These are phyloP conservation scores for Wickerhamiella domercqiae DNA, from an alignment of 805 yeast genomes.

Conservation along the genomic window DNA sequence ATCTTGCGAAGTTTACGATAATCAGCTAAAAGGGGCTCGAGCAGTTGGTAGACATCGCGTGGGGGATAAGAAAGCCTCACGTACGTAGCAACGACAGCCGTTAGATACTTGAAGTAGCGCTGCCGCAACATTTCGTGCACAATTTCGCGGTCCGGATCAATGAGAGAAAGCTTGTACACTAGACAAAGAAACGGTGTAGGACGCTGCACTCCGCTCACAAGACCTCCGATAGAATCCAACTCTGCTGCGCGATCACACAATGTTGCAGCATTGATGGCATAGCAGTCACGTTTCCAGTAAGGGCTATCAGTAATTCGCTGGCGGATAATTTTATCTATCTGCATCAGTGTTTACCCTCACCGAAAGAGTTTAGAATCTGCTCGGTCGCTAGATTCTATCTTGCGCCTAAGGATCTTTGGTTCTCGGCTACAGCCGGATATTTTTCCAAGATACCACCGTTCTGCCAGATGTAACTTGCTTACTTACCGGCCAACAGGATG, in stretches of 20 bases:
- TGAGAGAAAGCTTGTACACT: conserved; percentile 57
- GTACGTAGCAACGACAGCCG: conserved; percentile 56
- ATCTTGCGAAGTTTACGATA: conserved; percentile 50
- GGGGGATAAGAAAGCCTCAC: conserved; percentile 30
- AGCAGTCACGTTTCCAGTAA: conserved; percentile 45
- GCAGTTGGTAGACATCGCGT: conserved; percentile 31
- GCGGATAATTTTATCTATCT: conserved; percentile 40
- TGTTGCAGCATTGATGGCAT: conserved; percentile 34
- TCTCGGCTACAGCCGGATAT: no score
- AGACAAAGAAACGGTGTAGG: conserved; percentile 69
- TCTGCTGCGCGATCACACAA: conserved; percentile 35
- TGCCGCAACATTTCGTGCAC: conserved; percentile 41
- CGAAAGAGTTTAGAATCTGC: no score
- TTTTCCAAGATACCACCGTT: no score
- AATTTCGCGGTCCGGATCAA: conserved; percentile 51
- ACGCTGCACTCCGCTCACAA: conserved; percentile 33
- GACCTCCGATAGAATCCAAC: conserved; percentile 40
- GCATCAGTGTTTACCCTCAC: neutral
- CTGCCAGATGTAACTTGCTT: no score
- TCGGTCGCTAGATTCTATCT: no score
- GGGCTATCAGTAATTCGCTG: conserved; percentile 41
- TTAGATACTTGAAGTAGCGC: conserved; percentile 59
- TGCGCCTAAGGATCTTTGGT: no score
- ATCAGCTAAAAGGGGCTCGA: conserved; percentile 48
- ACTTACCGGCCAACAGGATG: no score